Evolutionary conservation across 768 basidiomycete species (phyloP).

Genomic region (Cystobasidium tubakii): DNA sequence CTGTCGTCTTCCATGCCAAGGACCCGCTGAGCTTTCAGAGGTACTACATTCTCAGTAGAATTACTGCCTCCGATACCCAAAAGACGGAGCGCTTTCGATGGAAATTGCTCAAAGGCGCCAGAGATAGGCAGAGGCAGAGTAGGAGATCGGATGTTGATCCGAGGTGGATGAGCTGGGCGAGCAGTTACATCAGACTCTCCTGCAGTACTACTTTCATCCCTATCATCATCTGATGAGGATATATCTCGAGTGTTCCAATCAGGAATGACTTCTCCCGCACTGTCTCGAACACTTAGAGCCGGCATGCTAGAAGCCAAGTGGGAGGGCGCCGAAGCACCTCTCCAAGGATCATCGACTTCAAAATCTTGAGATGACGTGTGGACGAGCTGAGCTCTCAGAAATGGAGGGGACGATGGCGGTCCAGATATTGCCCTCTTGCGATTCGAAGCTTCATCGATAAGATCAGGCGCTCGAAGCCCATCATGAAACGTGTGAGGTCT

Average conservation of each 20-base stretch:
- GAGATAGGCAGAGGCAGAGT: background rate
- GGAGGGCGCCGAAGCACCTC: background rate
- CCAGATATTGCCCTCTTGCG: background rate
- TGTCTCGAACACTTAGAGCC: slow-evolving; percentile 1
- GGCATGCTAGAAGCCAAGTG: background rate
- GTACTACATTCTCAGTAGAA: background rate
- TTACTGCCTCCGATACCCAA: background rate
- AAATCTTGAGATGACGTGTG: background rate
- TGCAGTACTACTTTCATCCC: background rate
- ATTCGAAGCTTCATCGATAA: background rate
- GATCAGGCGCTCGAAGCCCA: background rate
- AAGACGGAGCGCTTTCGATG: slow-evolving; percentile 12
- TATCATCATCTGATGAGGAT: background rate
- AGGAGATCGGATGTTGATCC: background rate
- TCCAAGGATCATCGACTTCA: slow-evolving; percentile 34
- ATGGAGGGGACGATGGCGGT: background rate
- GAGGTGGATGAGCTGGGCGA: background rate
- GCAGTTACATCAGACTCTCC: slow-evolving; percentile 34
- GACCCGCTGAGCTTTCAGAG: slow-evolving; percentile 27
- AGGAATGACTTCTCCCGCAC: slow-evolving; percentile 12
- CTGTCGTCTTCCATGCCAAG: background rate
- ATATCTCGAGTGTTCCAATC: background rate
- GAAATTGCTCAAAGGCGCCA: slow-evolving; percentile 8
- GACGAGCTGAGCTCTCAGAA: background rate
- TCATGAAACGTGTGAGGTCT: background rate